phyloP scores from a whole-genome alignment of 1,284 basidiomycete species.

The Athelia sp. region DNA sequence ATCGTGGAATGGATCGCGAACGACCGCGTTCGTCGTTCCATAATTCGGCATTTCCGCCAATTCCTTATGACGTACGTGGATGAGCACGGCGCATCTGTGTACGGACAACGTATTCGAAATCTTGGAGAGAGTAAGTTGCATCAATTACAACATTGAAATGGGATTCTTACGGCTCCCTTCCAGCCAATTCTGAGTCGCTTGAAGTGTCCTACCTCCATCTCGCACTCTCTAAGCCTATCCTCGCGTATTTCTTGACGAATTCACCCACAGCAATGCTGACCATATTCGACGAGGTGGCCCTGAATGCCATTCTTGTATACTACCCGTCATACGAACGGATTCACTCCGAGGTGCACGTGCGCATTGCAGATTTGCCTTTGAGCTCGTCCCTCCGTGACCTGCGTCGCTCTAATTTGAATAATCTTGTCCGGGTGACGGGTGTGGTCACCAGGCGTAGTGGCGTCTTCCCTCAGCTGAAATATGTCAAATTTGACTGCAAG shows the following conservation, averaged over 20 bases:
- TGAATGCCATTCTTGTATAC: conserved; percentile 91
- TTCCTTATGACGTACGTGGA: conserved; percentile 97
- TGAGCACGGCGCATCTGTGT: conserved; percentile 87
- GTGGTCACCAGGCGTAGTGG: conserved; percentile 95
- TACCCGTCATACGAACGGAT: conserved; percentile 97
- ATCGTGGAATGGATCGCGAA: conserved; percentile 97
- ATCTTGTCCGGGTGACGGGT: conserved; percentile 91
- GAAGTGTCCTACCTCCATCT: conserved; percentile 96
- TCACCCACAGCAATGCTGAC: conserved; percentile 89
- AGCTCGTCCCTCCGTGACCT: conserved; percentile 90
- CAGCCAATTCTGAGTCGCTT: conserved; percentile 95
- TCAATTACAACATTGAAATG: too few relatives aligned
- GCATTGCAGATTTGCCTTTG: conserved; percentile 91
- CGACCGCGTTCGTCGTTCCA: conserved; percentile 85
- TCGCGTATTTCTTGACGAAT: conserved; percentile 97
- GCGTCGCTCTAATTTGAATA: conserved; percentile 89
- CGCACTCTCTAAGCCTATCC: conserved; percentile 85
- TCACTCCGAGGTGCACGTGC: conserved; percentile 96
- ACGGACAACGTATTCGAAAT: conserved; percentile 89
- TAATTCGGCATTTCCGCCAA: conserved; percentile 89
- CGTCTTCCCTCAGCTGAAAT: conserved; percentile 98
- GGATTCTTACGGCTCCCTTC: conserved; percentile 5
- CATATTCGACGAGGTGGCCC: conserved; percentile 94
- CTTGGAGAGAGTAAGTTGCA: conserved; percentile 84
- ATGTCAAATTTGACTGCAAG: conserved; percentile 97